Conservation (phyloP, 2,329 filamentous ascomycete species). For the Colletotrichum sojae region DNA sequence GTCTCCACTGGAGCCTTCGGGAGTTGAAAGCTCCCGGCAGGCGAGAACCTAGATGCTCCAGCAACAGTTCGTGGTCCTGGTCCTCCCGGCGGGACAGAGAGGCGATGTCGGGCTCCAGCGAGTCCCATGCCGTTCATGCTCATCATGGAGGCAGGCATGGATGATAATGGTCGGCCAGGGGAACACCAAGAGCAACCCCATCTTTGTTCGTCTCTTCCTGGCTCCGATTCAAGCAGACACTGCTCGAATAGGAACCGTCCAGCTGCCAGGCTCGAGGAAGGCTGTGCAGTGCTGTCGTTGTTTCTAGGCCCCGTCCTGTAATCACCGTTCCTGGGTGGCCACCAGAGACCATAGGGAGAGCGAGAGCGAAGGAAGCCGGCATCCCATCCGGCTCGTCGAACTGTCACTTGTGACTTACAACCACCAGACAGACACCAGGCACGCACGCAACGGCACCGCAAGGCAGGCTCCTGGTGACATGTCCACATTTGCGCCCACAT, state of each 20-base stretch:
- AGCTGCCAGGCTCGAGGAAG: constrained; percentile 17
- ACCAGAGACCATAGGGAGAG: constrained; percentile 14
- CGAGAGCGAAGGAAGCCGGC: constrained; percentile 3
- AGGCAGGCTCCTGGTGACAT: constrained; percentile 7
- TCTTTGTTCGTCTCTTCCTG: constrained; percentile 18
- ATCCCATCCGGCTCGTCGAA: constrained; percentile 3
- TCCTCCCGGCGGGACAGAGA: background rate
- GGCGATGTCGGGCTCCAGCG: constrained; percentile 21
- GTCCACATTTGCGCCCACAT: constrained; percentile 32
- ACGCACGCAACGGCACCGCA: background rate
- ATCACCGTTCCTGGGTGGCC: constrained; percentile 25
- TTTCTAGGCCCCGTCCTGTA: constrained; percentile 31
- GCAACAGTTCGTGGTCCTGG: too few species aligned
- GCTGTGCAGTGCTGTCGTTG: constrained; percentile 25
- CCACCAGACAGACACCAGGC: background rate
- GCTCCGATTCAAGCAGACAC: constrained; percentile 29
- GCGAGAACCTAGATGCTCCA: background rate
- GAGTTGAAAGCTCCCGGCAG: constrained; percentile 26
- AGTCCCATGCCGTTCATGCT: constrained; percentile 25
- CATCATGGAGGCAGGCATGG: constrained; percentile 7
- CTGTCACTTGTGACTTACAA: background rate
- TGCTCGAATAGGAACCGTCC: constrained; percentile 17
- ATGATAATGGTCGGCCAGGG: constrained; percentile 17
- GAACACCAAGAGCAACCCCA: background rate
- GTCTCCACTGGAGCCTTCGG: constrained; percentile 9